Evolutionary conservation across 31 red algal species (phyloP).

Genomic region (Bonnemaisonia californica): DNA sequence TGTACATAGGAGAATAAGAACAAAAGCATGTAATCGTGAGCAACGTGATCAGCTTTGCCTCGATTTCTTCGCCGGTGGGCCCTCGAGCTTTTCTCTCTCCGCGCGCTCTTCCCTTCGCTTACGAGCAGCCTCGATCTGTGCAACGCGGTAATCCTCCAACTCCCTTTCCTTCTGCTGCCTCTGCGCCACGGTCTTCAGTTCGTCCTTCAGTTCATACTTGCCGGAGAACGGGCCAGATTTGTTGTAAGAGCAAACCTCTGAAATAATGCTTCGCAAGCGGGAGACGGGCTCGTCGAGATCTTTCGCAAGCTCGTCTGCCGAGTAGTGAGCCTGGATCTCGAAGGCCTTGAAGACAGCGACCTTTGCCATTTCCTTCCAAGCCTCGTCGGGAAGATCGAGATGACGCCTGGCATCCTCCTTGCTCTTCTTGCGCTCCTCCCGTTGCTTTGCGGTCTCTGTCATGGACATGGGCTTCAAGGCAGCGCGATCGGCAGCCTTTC

Average conservation of each 20-base stretch:
- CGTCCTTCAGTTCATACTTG: slow-evolving; percentile 90
- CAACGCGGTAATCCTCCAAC: slow-evolving; percentile 40
- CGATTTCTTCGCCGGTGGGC: slow-evolving; percentile 44
- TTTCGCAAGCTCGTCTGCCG: slow-evolving; percentile 67
- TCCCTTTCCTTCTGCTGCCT: slow-evolving; percentile 59
- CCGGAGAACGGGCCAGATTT: slow-evolving; percentile 82
- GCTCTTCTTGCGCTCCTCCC: slow-evolving; percentile 54
- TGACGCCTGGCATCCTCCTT: slow-evolving; percentile 63
- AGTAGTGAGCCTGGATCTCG: slow-evolving; percentile 70
- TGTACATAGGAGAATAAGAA: no score
- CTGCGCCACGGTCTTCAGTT: slow-evolving; percentile 85
- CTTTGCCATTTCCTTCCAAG: slow-evolving; percentile 41
- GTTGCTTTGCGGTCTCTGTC: slow-evolving; percentile 61
- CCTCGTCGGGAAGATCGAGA: slow-evolving; percentile 59
- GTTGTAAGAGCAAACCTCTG: slow-evolving; percentile 77
- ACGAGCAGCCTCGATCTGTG: slow-evolving; percentile 47
- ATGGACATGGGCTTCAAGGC: slow-evolving; percentile 39
- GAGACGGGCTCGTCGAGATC: slow-evolving; percentile 41
- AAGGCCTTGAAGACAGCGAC: slow-evolving; percentile 69
- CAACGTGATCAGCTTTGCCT: slow-evolving; percentile 27
- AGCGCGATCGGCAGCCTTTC: slow-evolving; percentile 44
- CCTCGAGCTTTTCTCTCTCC: slow-evolving; percentile 42
- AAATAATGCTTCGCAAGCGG: slow-evolving; percentile 69
- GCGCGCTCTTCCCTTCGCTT: slow-evolving; percentile 53
- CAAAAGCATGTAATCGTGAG: no score